A percentile compares a stretch with the other conserved stretches of the same genome.
These are phyloP conservation scores for Leucosporidium yakuticum DNA, from an alignment of 768 basidiomycete species.

Conservation along the genomic window DNA sequence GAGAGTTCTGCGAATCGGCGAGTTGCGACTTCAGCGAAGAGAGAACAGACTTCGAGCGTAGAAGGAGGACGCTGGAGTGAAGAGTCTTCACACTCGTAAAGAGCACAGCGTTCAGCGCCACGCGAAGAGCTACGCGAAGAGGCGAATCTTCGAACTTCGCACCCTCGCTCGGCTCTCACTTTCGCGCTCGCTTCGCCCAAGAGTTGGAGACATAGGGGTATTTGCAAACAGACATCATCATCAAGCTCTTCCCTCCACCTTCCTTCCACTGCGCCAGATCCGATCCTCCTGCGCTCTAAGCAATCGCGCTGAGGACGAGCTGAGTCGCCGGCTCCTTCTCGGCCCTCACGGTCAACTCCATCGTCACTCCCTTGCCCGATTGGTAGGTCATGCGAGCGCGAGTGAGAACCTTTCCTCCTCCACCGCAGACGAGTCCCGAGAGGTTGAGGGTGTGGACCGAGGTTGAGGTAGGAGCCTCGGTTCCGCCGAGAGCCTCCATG, in stretches of 20 bases:
- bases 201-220: not conserved
- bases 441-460: constrained; percentile 92
- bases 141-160: too few relatives aligned
- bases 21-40: too few relatives aligned
- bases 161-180: too few relatives aligned
- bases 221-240: not conserved
- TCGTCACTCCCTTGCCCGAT: constrained; percentile 79
- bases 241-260: not conserved
- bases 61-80: too few relatives aligned
- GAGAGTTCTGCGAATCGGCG: too few relatives aligned
- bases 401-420: constrained; percentile 91
- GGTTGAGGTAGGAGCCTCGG: constrained; percentile 69
- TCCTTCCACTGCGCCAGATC: not conserved
- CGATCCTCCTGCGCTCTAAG: constrained; percentile 1
- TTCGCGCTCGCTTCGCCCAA: too few relatives aligned
- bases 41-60: too few relatives aligned
- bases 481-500: constrained; percentile 94
- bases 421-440: constrained; percentile 81
- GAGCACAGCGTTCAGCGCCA: too few relatives aligned
- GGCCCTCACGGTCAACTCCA: constrained; percentile 84
- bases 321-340: constrained; percentile 81
- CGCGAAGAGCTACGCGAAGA: too few relatives aligned
- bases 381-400: constrained; percentile 94
- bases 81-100: too few relatives aligned
- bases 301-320: constrained; percentile 84